Percentiles rank a stretch among this genome's conserved stretches.
Evolutionary conservation across 2,329 filamentous ascomycete genomes (phyloP).

Genomic region (Periconia digitata): DNA sequence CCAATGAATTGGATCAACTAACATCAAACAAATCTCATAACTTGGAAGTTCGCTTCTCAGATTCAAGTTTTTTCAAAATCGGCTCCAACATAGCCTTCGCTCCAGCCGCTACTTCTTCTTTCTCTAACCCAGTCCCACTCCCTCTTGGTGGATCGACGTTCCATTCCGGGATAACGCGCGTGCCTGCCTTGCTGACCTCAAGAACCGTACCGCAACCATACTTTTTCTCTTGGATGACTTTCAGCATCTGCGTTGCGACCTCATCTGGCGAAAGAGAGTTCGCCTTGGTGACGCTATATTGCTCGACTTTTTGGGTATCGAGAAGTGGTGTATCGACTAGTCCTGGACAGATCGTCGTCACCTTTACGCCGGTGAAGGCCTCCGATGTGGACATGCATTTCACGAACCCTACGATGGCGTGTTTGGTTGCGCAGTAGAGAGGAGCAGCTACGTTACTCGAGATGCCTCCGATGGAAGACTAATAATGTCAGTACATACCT

Average conservation of each 20-base stretch:
- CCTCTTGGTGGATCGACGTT: constrained; percentile 24
- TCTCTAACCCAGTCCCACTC: constrained; percentile 20
- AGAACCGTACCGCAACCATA: constrained; percentile 28
- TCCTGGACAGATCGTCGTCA: constrained; percentile 31
- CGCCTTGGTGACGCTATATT: constrained; percentile 19
- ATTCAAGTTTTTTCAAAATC: constrained; percentile 18
- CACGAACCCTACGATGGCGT: constrained; percentile 34
- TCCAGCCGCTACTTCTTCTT: constrained; percentile 14
- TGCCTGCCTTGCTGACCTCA: constrained; percentile 21
- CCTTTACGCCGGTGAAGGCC: constrained; percentile 30
- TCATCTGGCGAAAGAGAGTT: constrained; percentile 20
- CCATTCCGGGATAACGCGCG: constrained; percentile 30
- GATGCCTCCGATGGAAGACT: constrained; percentile 30
- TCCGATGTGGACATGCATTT: constrained; percentile 30
- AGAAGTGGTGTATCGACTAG: constrained; percentile 30
- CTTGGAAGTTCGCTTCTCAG: constrained; percentile 15
- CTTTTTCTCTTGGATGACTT: constrained; percentile 31
- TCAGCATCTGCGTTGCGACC: constrained; percentile 23
- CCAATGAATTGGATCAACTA: too few relatives aligned
- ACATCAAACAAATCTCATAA: too few relatives aligned
- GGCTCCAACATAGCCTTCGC: constrained; percentile 23
- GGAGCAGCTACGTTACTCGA: constrained; percentile 27
- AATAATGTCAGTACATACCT: background rate
- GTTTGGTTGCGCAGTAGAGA: constrained; percentile 35
- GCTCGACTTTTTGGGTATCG: constrained; percentile 20